phyloP scores from a whole-genome alignment of 768 basidiomycete species.

The Tylopilus sp. region DNA sequence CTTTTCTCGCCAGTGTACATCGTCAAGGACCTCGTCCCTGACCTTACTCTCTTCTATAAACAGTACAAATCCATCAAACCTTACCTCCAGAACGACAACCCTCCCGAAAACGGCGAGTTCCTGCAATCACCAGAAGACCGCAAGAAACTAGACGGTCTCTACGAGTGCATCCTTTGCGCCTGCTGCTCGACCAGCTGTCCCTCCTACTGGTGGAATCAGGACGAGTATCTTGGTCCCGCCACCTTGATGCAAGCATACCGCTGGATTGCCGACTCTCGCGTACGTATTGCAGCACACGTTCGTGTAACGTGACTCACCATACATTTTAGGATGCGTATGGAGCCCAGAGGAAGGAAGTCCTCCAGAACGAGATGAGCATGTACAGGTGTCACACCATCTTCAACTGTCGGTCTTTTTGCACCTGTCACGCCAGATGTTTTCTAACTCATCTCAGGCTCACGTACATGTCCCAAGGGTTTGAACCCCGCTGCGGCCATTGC shows the following conservation, averaged over 20 bases:
- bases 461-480: constrained; percentile 36
- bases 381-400: constrained; percentile 99
- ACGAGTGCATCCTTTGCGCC: constrained; percentile 96
- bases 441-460: constrained; percentile 51
- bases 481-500: constrained; percentile 1
- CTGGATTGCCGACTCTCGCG: constrained; percentile 97
- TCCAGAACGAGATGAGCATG: constrained; percentile 94
- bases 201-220: constrained; percentile 99
- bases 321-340: constrained; percentile 64
- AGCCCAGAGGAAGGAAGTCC: constrained; percentile 79
- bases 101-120: constrained; percentile 80
- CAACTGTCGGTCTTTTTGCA: constrained; percentile 61
- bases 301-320: not conserved
- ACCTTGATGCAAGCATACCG: constrained; percentile 96
- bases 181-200: constrained; percentile 99
- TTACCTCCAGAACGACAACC: constrained; percentile 91
- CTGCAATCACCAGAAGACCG: constrained; percentile 90
- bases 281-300: constrained; percentile 34
- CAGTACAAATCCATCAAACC: constrained; percentile 99
- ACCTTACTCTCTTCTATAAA: constrained; percentile 92
- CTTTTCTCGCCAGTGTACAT: constrained; percentile 74
- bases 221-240: constrained; percentile 96
- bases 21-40: constrained; percentile 97
- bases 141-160: constrained; percentile 93
- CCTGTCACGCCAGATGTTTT: not conserved